phyloP scores from a whole-genome alignment of 2,329 filamentous ascomycete species.

The Pyricularia grisea region DNA sequence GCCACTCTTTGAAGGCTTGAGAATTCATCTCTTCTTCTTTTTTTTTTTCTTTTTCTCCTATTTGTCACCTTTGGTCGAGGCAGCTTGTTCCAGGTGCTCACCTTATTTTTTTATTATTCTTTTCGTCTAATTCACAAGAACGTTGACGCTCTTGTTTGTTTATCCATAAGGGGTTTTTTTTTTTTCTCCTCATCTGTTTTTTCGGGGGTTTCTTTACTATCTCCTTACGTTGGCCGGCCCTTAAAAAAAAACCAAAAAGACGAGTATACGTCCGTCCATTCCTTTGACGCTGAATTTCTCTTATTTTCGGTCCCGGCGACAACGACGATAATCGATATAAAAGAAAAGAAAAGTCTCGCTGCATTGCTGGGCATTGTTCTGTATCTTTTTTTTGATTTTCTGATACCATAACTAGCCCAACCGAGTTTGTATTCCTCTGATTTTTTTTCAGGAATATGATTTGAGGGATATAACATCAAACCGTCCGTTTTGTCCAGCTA shows the following conservation, averaged over 20 bases:
- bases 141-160: neutral
- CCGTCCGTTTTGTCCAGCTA: neutral
- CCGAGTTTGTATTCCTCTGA: neutral
- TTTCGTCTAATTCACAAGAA: neutral
- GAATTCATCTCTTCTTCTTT: neutral
- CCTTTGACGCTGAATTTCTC: neutral
- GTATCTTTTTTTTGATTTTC: neutral
- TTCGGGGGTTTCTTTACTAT: neutral
- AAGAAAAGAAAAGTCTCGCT: neutral
- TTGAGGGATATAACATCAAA: neutral
- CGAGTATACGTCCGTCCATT: neutral
- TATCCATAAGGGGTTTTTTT: neutral
- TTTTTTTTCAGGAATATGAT: neutral
- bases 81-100: neutral
- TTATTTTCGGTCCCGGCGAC: neutral
- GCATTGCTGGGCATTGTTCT: slow-evolving; percentile 5
- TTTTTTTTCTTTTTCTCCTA: neutral
- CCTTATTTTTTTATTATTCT: neutral
- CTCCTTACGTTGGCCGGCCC: neutral
- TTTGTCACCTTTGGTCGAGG: neutral
- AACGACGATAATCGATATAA: neutral
- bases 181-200: neutral
- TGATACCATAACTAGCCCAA: neutral
- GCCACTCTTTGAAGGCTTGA: neutral
- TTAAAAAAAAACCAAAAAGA: neutral